Conservation (phyloP, 225 moss, liverwort and hornwort genomes). For the Marchantia polymorpha region DNA sequence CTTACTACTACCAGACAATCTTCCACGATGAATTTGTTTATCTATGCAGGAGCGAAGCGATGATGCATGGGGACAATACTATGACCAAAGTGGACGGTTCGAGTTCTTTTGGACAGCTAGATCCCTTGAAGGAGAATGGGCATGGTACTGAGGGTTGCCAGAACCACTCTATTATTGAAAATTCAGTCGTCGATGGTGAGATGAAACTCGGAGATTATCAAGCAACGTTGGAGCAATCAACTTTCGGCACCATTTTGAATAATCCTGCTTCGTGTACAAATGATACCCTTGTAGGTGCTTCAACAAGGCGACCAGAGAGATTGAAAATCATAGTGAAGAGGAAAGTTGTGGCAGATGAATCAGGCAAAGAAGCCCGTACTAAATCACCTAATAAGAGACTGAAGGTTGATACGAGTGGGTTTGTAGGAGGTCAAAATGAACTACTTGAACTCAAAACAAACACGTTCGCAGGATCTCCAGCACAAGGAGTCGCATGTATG, state of each 20-base stretch:
- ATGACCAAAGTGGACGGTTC: conserved; percentile 39
- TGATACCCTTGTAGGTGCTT: conserved; percentile 15
- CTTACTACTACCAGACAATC: too few species aligned
- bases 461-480: conserved; percentile 2
- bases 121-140: conserved; percentile 31
- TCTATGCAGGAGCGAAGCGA: conserved; percentile 34
- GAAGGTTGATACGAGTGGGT: conserved; percentile 13
- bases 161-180: conserved; percentile 14
- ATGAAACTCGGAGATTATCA: conserved; percentile 26
- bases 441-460: conserved; percentile 11
- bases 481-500: neutral
- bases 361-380: conserved; percentile 15
- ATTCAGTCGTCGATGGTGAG: conserved; percentile 32
- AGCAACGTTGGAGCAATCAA: conserved; percentile 27
- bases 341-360: conserved; percentile 34
- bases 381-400: conserved; percentile 36
- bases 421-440: conserved; percentile 10
- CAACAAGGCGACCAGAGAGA: conserved; percentile 32
- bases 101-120: conserved; percentile 33
- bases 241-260: conserved; percentile 40
- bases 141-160: conserved; percentile 11
- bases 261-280: conserved; percentile 17
- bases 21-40: neutral
- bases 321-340: conserved; percentile 46
- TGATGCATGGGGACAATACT: conserved; percentile 31